Conservation (phyloP, 2,329 filamentous ascomycete genomes). For the Emergomyces pasteurianus region DNA sequence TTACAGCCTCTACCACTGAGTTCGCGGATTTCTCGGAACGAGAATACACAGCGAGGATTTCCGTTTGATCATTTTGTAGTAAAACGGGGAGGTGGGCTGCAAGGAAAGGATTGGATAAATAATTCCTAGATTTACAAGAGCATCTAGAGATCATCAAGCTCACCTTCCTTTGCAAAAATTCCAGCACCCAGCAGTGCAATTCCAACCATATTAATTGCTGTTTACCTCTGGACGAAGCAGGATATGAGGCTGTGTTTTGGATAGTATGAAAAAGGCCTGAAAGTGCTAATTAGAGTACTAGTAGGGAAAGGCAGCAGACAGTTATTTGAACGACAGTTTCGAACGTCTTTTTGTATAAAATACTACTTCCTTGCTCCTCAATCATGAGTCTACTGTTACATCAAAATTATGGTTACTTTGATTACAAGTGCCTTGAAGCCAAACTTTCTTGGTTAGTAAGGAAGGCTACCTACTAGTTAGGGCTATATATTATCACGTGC, state of each 20-base stretch:
- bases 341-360: no score
- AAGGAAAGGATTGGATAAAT: neutral
- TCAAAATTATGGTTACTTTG: no score
- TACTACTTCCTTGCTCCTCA: no score
- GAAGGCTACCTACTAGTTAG: no score
- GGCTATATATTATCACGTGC: neutral
- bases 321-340: no score
- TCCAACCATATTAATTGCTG: conserved; percentile 25
- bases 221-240: neutral
- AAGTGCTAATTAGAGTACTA: neutral
- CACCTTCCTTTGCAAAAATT: conserved; percentile 12
- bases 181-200: conserved; percentile 45
- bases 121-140: neutral
- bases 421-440: no score
- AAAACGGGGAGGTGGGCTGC: conserved; percentile 37
- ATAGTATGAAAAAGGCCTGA: neutral
- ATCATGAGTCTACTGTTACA: no score
- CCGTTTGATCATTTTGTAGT: conserved; percentile 31
- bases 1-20: conserved; percentile 19
- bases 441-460: no score
- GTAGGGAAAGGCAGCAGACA: neutral
- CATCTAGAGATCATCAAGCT: conserved; percentile 23
- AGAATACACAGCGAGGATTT: conserved; percentile 48
- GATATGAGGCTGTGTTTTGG: neutral
- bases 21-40: conserved; percentile 44